Conservation (phyloP, 164 flowering plant species). For the Annona cherimola region DNA sequence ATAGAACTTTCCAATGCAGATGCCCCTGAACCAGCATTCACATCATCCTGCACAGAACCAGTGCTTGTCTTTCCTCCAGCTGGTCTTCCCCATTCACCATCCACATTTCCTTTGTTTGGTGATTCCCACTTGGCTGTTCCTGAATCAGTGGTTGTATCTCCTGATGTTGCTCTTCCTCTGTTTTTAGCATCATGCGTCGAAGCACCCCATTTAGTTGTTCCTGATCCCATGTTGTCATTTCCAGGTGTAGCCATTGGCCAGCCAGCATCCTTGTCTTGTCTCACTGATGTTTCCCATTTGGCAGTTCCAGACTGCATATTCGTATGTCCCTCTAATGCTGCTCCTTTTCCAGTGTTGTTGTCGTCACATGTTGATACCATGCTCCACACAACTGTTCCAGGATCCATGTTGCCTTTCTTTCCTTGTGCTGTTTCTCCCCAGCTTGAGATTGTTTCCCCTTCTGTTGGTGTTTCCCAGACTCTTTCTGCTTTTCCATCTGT, state of each 20-base stretch:
- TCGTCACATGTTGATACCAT: too few species aligned
- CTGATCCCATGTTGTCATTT: slow-evolving; percentile 29
- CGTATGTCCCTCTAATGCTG: slow-evolving; percentile 14
- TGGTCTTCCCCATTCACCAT: not conserved
- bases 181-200: not conserved
- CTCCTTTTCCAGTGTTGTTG: too few species aligned
- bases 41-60: slow-evolving; percentile 23
- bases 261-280: not conserved
- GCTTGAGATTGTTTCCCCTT: slow-evolving; percentile 38
- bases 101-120: slow-evolving; percentile 2
- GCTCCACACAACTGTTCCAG: slow-evolving; percentile 16
- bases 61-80: slow-evolving; percentile 39
- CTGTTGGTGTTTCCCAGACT: slow-evolving; percentile 31
- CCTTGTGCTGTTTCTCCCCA: slow-evolving; percentile 33
- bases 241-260: slow-evolving; percentile 11
- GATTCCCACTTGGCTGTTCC: not conserved
- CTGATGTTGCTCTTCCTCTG: slow-evolving; percentile 1
- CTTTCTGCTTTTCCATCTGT: too few species aligned
- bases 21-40: slow-evolving; percentile 33
- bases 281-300: not conserved
- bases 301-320: slow-evolving; percentile 14
- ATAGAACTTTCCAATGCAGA: slow-evolving; percentile 7
- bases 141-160: not conserved
- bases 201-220: slow-evolving; percentile 1
- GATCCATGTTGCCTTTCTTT: slow-evolving; percentile 12